Base-by-base conservation (phyloP, 169 alveolate genomes). In the Plasmodium vivax region DNA sequence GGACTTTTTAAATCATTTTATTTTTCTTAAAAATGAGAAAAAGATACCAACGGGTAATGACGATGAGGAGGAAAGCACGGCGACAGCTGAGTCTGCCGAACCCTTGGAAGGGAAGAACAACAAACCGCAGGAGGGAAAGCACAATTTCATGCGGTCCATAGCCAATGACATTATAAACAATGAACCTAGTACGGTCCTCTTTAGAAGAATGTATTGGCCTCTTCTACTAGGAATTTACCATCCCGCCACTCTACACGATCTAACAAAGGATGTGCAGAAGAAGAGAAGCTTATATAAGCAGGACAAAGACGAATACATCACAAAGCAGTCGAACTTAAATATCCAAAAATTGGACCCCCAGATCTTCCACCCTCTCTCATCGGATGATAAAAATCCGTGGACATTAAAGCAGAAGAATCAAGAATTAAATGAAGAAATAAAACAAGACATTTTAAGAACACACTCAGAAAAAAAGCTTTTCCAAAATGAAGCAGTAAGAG, bases 361-460 rank as follows among this genome's bases (percentile, higher is more conserved):
- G 90, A 80, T 96, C 38, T 96, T 96, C 54, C 97, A 96, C 47
- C 97, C 97, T 0, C 75, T 96, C 8, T 96, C 97, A 34, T 96
- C 97, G 9, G 96, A 92, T 45, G 97, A 95, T 62, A 93, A 95
- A 43, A 96, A 96, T 41, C 97, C 97, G 14, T 96, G 97, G 97
- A 95, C 95, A 43, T 27, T 92, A 71, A 95, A 87, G 32, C 97
- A 96, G 85, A 92, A 92, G 36, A 71, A 85, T 23, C 85, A 81
- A 62, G 96, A 96, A 51, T 62, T 96, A 83, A 74, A 95, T 92
- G 96, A 95, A 58, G 97, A 95, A 88, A 96, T 96, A 62, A 95
- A 95, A 94, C 96, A 96, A 91, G 97, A 96, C 82, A 94, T 96
- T 36, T 94, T 95, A 71, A 93, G 97, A 82, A 96, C 97, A 36